Base-by-base conservation (phyloP, 1,284 basidiomycete species). In the Phlebopus sp. region DNA sequence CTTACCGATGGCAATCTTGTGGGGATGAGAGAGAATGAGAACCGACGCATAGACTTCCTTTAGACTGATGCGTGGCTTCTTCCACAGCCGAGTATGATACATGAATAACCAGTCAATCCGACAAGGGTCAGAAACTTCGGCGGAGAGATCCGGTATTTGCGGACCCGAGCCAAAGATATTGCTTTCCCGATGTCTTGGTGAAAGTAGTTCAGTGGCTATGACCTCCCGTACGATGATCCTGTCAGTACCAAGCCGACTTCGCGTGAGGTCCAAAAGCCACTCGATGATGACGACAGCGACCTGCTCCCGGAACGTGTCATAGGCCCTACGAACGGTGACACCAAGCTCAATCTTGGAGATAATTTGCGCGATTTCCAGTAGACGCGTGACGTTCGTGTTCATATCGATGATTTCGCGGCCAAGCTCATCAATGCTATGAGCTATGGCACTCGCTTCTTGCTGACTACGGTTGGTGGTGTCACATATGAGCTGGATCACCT, bases 231-330 rank as follows among this genome's bases (percentile, higher is more conserved):
- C 72, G 41, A 87, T 71, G 34, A 90, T 62, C 0, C 77, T 74
- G 56, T 90, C 87, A 4, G 78, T 70, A 14, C 79, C 77, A n/a
- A 90, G 63, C 52, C 85, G 75, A 55, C 82, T 84, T 36, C 83
- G 77, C 19, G 84, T 87, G 49, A 97, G 75, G 63, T 96, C 92
- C 48, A 87, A 71, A 21, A 97, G 72, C 85, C 90, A 95, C 55
- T 91, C 85, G 52, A 96, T 85, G 48, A 96, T 79, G 25, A 90
- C 82, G 1, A 83, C 84, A 5, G 83, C 84, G 14, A 94, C 78
- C 62, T 96, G 88, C 64, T 99, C 96, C 53, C 86, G 81, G 64
- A 93, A 97, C 0, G 90, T 88, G 60, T 97, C 93, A 59, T 89
- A 87, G 2, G 92, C 88, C 17, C 89, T 79, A 5, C 93, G 82